Evolutionary conservation across 345 rosid species (phyloP).

Genomic region (Eucalyptus victrix): DNA sequence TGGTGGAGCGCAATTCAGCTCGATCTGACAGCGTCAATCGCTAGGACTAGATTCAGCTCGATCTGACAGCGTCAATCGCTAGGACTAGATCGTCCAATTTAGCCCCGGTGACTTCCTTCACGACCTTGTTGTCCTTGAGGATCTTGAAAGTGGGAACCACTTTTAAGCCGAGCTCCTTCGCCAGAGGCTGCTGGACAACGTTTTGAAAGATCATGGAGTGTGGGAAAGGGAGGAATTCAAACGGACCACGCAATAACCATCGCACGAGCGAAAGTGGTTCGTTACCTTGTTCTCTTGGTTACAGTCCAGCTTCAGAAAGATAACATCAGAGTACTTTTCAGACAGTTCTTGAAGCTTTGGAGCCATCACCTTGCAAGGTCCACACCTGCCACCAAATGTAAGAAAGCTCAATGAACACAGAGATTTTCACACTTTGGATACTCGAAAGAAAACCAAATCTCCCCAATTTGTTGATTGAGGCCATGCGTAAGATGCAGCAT

Average conservation of each 20-base stretch:
- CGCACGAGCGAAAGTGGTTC: not conserved
- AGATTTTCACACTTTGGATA: not conserved
- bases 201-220: not conserved
- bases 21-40: constrained; percentile 51
- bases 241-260: not conserved
- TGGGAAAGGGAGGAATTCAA: not conserved
- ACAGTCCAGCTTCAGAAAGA: constrained; percentile 92
- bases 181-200: constrained; percentile 41
- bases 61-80: constrained; percentile 76
- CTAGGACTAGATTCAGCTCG: no score
- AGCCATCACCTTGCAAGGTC: constrained; percentile 92
- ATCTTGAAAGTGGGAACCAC: constrained; percentile 93
- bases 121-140: constrained; percentile 52
- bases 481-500: constrained; percentile 9
- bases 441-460: not conserved
- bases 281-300: constrained; percentile 73
- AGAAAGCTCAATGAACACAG: not conserved
- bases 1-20: constrained; percentile 5
- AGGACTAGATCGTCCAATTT: constrained; percentile 55
- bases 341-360: constrained; percentile 66
- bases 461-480: not conserved
- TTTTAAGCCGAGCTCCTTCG: constrained; percentile 79
- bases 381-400: constrained; percentile 15
- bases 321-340: constrained; percentile 57
- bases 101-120: constrained; percentile 79